A percentile compares a stretch with the other conserved stretches of the same genome.
Conservation (phyloP, 257 asterid species). For the Salvia miltiorrhiza region DNA sequence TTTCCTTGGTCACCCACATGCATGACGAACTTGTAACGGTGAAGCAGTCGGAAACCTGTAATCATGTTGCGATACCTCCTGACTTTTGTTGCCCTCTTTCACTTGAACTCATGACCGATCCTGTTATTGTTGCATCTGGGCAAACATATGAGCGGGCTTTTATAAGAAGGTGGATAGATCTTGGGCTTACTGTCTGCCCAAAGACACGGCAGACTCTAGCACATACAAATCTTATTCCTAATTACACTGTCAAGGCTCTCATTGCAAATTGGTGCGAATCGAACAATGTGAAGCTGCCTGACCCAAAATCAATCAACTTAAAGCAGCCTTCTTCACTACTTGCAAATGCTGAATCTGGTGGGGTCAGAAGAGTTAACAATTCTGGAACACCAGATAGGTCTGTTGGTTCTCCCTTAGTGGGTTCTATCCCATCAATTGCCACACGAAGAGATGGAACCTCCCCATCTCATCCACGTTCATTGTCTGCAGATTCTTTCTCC, state of each 20-base stretch:
- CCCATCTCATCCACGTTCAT: slow-evolving; percentile 55
- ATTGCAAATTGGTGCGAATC: slow-evolving; percentile 78
- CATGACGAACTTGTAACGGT: slow-evolving; percentile 66
- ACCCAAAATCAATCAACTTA: slow-evolving; percentile 52
- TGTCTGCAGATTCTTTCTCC: slow-evolving; percentile 53
- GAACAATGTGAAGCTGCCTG: slow-evolving; percentile 71
- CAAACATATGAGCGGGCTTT: slow-evolving; percentile 89
- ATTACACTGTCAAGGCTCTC: slow-evolving; percentile 84
- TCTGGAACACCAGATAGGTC: slow-evolving; percentile 46
- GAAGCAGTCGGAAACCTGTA: slow-evolving; percentile 64
- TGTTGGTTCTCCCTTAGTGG: slow-evolving; percentile 42
- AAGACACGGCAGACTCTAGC: slow-evolving; percentile 80
- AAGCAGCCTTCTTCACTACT: slow-evolving; percentile 62
- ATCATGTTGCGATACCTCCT: slow-evolving; percentile 68
- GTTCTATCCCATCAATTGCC: slow-evolving; percentile 36
- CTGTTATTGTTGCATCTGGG: slow-evolving; percentile 90
- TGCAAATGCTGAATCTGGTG: slow-evolving; percentile 50
- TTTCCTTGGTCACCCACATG: slow-evolving; percentile 69
- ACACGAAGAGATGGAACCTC: slow-evolving; percentile 36
- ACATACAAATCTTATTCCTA: slow-evolving; percentile 76
- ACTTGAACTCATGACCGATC: slow-evolving; percentile 87
- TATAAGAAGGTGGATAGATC: slow-evolving; percentile 80
- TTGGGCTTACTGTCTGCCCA: slow-evolving; percentile 86
- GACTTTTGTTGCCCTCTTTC: slow-evolving; percentile 91
- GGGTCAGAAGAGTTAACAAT: slow-evolving; percentile 39